Base-by-base conservation (phyloP, 441 rosid species). In the Theobroma grandiflorum region DNA sequence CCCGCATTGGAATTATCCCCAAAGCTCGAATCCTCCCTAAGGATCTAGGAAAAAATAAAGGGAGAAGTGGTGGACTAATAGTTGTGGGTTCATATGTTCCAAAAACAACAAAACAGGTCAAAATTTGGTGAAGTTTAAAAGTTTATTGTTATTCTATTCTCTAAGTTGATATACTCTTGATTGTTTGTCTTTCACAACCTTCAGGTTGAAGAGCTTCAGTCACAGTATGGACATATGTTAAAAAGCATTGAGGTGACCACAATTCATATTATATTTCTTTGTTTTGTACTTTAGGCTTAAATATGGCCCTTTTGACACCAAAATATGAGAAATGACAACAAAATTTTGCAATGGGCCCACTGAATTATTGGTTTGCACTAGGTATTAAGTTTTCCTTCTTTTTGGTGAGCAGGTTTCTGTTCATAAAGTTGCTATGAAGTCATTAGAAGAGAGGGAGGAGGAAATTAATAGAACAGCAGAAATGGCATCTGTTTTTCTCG, bases 41-140 rank as follows among this genome's bases (percentile, higher is more conserved):
- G 86, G 95, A 96, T 89, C 86, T 93, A 37, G 95, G 94, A 81
- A 83, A 89, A 57, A 87, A 83, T 82, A 86, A 84, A 84, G 90
- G 89, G 77, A 87, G 81, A 77, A 90, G 75, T 52, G 99, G 98
- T 73, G 99, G 92, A 49, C 91, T 96, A 26, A 90, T 96, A 50
- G 93, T 95, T 88, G 98, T 96, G 65, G 99, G 98, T 50, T 96
- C 99, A 67, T 96, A 93, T 90, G 99, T 96, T 79, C 98, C 99
- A 1, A 96, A 96, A 86, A 96, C 98, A 81, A 96, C 99, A 66
- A 91, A 91, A 81, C 99, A 96, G 99, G 99, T 96, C 50, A 37
- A 65, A 53, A 42, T 55, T 66, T 64, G 67, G 59, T 77, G 76
- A 57, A 47, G 64, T 77, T 40, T 84, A 49, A n/a, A 55, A 40